These are phyloP conservation scores for Mycena leptocephala DNA, from an alignment of 768 basidiomycete genomes.

Conservation along the genomic window DNA sequence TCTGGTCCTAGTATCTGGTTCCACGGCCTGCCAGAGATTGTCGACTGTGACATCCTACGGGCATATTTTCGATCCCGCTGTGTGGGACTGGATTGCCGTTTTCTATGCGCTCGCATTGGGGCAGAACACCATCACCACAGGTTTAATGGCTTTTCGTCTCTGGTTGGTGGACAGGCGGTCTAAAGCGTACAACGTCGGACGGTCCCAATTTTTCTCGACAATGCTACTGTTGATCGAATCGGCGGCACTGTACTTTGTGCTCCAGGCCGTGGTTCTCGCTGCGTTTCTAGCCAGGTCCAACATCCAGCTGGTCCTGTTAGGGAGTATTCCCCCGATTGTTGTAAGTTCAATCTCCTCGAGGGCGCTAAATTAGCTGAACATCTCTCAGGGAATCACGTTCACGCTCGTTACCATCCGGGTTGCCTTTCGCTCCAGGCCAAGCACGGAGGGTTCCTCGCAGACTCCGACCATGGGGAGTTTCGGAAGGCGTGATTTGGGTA, in stretches of 20 bases:
- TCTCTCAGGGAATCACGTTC: background rate
- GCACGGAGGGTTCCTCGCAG: background rate
- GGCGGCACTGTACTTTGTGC: constrained; percentile 8
- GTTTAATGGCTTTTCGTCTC: background rate
- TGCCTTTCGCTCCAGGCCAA: background rate
- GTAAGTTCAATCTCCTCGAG: background rate
- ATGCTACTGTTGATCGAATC: constrained; percentile 19
- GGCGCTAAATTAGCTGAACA: background rate
- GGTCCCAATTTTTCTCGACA: background rate
- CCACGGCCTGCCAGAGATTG: background rate
- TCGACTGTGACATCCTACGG: background rate
- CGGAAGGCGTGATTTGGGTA: background rate
- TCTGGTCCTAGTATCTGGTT: background rate
- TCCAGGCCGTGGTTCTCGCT: background rate
- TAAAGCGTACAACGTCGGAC: background rate
- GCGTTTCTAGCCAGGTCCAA: constrained; percentile 3
- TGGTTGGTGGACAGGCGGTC: constrained; percentile 4
- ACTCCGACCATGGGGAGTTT: background rate
- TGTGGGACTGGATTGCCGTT: background rate
- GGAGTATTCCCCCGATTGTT: constrained; percentile 6
- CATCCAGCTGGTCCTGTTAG: background rate
- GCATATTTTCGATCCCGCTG: background rate
- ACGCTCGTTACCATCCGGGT: constrained; percentile 11
- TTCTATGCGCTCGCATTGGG: background rate
- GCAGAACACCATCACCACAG: constrained; percentile 10